Evolutionary conservation across 495 filamentous ascomycete species (phyloP).

Genomic region (Delitschia confertaspora): DNA sequence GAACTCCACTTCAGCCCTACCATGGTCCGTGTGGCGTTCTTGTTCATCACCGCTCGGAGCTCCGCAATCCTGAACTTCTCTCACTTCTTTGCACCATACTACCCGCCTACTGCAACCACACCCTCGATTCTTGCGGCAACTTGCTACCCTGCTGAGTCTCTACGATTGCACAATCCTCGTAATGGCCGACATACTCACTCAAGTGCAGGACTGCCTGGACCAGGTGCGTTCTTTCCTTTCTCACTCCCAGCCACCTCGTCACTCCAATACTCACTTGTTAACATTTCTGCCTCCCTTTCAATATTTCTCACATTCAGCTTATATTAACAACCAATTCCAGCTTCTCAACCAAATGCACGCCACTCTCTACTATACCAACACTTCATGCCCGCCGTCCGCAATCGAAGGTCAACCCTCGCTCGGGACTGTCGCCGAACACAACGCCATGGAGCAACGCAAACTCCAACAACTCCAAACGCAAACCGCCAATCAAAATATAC

Average conservation of each 20-base stretch:
- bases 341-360: slow-evolving; percentile 38
- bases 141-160: too few relatives aligned
- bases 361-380: slow-evolving; percentile 38
- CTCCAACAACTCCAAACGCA: slow-evolving; percentile 3
- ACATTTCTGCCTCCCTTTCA: too few relatives aligned
- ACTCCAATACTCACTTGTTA: neutral
- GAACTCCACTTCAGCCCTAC: slow-evolving; percentile 14
- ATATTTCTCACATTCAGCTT: neutral
- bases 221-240: slow-evolving; percentile 46
- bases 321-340: slow-evolving; percentile 41
- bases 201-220: slow-evolving; percentile 90
- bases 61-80: too few relatives aligned
- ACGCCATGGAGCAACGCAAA: slow-evolving; percentile 50
- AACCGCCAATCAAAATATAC: slow-evolving; percentile 16
- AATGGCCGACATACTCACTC: slow-evolving; percentile 88
- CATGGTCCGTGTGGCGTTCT: slow-evolving; percentile 1
- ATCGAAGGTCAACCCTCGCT: slow-evolving; percentile 64
- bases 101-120: neutral
- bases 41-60: too few relatives aligned
- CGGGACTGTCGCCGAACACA: slow-evolving; percentile 68
- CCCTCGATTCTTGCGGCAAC: too few relatives aligned
- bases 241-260: neutral
- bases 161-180: too few relatives aligned
- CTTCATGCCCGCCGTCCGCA: slow-evolving; percentile 82
- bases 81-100: too few relatives aligned